A percentile compares a stretch with the other conserved stretches of the same genome.
These are phyloP conservation scores for Diaporthe batatas DNA, from an alignment of 2,329 filamentous ascomycete species.

Conservation along the genomic window DNA sequence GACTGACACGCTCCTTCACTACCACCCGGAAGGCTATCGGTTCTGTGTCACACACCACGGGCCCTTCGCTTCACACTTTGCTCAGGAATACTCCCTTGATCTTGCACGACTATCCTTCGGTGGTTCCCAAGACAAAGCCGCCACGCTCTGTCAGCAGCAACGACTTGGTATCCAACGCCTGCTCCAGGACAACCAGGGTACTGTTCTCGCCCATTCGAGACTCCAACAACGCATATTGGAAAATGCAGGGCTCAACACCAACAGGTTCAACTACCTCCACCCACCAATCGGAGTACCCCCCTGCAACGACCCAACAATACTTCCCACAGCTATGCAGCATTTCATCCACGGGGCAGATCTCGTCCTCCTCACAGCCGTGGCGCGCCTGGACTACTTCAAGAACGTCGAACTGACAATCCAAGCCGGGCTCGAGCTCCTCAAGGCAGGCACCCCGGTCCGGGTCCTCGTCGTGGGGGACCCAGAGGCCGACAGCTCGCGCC, in stretches of 20 bases:
- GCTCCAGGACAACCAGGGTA: background rate
- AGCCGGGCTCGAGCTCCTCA: constrained; percentile 9
- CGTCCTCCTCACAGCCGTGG: constrained; percentile 1
- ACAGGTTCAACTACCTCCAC: background rate
- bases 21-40: constrained; percentile 17
- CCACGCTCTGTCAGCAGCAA: background rate
- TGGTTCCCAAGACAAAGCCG: constrained; percentile 8
- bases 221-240: constrained; percentile 19
- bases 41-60: constrained; percentile 24
- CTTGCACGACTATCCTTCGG: constrained; percentile 11
- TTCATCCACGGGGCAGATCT: background rate
- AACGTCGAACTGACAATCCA: constrained; percentile 2
- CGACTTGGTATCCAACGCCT: constrained; percentile 13
- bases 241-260: background rate
- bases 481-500: background rate
- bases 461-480: constrained; percentile 3
- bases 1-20: constrained; percentile 17
- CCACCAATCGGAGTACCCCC: constrained; percentile 5
- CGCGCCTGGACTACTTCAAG: constrained; percentile 25
- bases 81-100: constrained; percentile 7
- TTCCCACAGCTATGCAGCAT: background rate
- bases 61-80: constrained; percentile 13
- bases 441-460: background rate
- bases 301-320: background rate
- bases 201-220: constrained; percentile 3